Evolutionary conservation across 306 rosid species (phyloP).

Genomic region (Glycine tomentella): DNA sequence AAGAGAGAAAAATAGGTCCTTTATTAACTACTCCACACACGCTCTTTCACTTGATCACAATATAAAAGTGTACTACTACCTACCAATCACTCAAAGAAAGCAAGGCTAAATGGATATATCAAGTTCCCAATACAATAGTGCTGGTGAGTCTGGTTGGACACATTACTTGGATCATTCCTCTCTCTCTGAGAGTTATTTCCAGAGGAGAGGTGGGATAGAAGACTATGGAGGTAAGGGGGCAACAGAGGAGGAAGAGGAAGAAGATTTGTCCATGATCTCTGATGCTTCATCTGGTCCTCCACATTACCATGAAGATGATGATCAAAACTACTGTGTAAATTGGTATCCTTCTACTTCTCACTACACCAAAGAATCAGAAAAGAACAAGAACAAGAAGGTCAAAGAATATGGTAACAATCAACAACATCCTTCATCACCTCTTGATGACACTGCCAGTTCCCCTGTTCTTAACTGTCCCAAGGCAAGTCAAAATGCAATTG

Average conservation of each 20-base stretch:
- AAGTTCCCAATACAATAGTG: constrained; percentile 70
- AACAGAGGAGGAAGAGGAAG: constrained; percentile 30
- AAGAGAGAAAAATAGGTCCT: constrained; percentile 11
- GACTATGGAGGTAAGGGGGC: constrained; percentile 42
- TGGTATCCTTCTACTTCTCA: too few species aligned
- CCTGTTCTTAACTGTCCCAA: constrained; percentile 58
- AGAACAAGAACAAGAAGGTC: constrained; percentile 45
- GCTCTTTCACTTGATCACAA: neutral
- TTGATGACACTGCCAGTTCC: constrained; percentile 98
- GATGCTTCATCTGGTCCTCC: constrained; percentile 99
- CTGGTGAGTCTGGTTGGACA: constrained; percentile 97
- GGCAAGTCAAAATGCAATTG: constrained; percentile 51
- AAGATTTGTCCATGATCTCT: constrained; percentile 88
- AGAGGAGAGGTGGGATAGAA: constrained; percentile 36
- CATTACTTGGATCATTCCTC: constrained; percentile 76
- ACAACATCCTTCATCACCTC: constrained; percentile 49
- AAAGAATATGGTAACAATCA: constrained; percentile 59
- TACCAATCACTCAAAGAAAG: neutral
- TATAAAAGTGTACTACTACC: neutral
- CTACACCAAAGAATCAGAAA: constrained; percentile 44
- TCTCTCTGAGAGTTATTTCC: constrained; percentile 53
- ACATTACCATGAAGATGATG: constrained; percentile 52
- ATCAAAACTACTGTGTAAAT: constrained; percentile 50
- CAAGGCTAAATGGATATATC: constrained; percentile 66
- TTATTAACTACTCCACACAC: too few species aligned